Base-by-base conservation (phyloP, 202 grass and related monocot genomes). In the Carex arenaria region DNA sequence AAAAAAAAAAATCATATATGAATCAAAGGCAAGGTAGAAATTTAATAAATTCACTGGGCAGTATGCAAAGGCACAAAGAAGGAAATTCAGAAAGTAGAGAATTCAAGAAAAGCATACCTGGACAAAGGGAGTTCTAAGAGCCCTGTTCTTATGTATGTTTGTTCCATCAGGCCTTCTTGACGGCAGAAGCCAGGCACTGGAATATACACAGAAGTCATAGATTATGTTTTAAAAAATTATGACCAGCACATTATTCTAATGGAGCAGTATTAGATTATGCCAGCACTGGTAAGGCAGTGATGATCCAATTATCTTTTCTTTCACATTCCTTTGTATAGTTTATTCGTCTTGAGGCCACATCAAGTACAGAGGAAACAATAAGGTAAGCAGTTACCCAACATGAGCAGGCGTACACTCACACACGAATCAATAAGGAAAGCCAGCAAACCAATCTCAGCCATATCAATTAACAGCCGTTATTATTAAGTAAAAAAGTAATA, bases 91-190 rank as follows among this genome's bases (percentile, higher is more conserved):
- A 31, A 65, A 77, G 6, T 30, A 56, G 36, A 47, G 67, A 47
- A 70, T 55, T 56, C 63, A 23, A 78, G 20, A 47, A 67, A 47
- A 86, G 78, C 88, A 78, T 79, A 99, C 96, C 85, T 89, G 90
- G 47, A 74, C 17, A 85, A 99, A 99, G 61, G 93, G 89, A 14
- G 93, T 86, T 68, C 93, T 88, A n/a, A 99, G 89, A 72, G 93
- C 96, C 64, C 54, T 87, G 84, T 89, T 95, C 63, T 96, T 95
- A 69, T 91, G 94, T 61, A 85, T 22, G 52, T 83, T 62, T 8
- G 96, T 96, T 82, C 96, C 91, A 38, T 92, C 89, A 6, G 93
- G 96, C 72, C 76, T 86, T 23, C 85, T 42, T 53, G 93, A 89
- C 1, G 91, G 93, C 51, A 95, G 87, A 84, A 86, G 64, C 96